A percentile compares a stretch with the other conserved stretches of the same genome.
Evolutionary conservation across 2,329 filamentous ascomycete genomes (phyloP).

Genomic region (Neopestalotiopsis rosae): DNA sequence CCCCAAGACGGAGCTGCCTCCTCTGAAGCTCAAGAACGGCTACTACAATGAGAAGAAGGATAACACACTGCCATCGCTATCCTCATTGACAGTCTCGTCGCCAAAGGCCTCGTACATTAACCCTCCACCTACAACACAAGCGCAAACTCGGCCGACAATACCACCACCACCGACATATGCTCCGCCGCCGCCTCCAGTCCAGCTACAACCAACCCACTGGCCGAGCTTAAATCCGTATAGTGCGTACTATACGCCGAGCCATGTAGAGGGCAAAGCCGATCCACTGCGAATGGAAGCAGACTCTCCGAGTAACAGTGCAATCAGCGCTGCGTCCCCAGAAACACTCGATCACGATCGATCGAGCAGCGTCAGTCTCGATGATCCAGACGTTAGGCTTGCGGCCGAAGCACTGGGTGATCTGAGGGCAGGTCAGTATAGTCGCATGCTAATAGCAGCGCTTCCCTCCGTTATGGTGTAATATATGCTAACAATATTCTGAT

Average conservation of each 20-base stretch:
- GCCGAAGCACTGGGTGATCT: constrained; percentile 79
- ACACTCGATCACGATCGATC: constrained; percentile 49
- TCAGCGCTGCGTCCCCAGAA: constrained; percentile 52
- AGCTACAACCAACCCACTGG: constrained; percentile 45
- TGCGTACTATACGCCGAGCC: constrained; percentile 51
- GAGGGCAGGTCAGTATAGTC: constrained; percentile 64
- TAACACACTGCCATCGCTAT: constrained; percentile 47
- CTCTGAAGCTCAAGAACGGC: constrained; percentile 42
- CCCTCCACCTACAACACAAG: constrained; percentile 20
- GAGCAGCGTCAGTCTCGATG: constrained; percentile 64
- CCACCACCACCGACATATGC: constrained; percentile 25
- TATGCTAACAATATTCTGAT: constrained; percentile 4
- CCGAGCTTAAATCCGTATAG: constrained; percentile 55
- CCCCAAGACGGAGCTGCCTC: constrained; percentile 46
- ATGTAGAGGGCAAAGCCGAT: constrained; percentile 49
- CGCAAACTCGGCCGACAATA: constrained; percentile 18
- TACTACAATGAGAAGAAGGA: constrained; percentile 30
- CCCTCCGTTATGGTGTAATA: constrained; percentile 20
- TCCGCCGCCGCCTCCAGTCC: constrained; percentile 32
- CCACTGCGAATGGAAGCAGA: constrained; percentile 57
- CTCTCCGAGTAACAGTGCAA: constrained; percentile 43
- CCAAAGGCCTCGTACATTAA: constrained; percentile 27
- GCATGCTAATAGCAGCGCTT: constrained; percentile 19
- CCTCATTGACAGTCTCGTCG: constrained; percentile 43
- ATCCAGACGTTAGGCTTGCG: constrained; percentile 71